phyloP scores from a whole-genome alignment of 2,329 filamentous ascomycete species.

The Aspergillus versicolor region DNA sequence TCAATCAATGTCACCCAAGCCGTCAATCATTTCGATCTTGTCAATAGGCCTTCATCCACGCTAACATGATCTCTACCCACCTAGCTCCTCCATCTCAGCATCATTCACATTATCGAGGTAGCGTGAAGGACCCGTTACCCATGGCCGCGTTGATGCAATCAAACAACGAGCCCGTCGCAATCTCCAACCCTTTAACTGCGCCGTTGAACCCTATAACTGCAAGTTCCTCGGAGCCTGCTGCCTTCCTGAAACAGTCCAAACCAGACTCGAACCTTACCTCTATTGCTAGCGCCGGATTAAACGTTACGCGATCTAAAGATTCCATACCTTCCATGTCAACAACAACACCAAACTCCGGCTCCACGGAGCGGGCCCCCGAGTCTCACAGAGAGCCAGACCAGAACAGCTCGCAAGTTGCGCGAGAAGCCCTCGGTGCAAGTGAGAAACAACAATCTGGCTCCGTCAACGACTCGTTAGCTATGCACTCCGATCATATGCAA shows the following conservation, averaged over 20 bases:
- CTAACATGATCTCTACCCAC: constrained; percentile 38
- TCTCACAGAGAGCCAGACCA: constrained; percentile 34
- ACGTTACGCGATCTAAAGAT: constrained; percentile 39
- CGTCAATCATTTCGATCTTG: constrained; percentile 1
- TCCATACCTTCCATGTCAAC: constrained; percentile 40
- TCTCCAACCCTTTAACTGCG: constrained; percentile 36
- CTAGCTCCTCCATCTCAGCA: constrained; percentile 32
- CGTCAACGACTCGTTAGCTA: constrained; percentile 50
- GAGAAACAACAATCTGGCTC: constrained; percentile 36
- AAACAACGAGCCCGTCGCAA: constrained; percentile 40
- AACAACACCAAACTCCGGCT: constrained; percentile 59
- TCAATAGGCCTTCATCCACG: constrained; percentile 5
- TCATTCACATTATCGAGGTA: constrained; percentile 31
- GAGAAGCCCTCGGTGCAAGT: constrained; percentile 40
- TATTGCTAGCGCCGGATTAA: constrained; percentile 44
- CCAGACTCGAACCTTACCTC: constrained; percentile 40
- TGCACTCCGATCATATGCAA: constrained; percentile 47
- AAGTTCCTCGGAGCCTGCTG: constrained; percentile 30
- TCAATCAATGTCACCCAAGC: neutral
- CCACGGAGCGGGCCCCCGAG: constrained; percentile 30
- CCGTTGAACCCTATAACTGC: constrained; percentile 30
- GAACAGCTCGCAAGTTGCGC: constrained; percentile 42
- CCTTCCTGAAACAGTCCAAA: constrained; percentile 38
- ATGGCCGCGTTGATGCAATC: constrained; percentile 46
- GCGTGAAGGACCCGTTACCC: constrained; percentile 34